phyloP scores from a whole-genome alignment of 2,329 filamentous ascomycete genomes.

The Malbranchea zuffiana region DNA sequence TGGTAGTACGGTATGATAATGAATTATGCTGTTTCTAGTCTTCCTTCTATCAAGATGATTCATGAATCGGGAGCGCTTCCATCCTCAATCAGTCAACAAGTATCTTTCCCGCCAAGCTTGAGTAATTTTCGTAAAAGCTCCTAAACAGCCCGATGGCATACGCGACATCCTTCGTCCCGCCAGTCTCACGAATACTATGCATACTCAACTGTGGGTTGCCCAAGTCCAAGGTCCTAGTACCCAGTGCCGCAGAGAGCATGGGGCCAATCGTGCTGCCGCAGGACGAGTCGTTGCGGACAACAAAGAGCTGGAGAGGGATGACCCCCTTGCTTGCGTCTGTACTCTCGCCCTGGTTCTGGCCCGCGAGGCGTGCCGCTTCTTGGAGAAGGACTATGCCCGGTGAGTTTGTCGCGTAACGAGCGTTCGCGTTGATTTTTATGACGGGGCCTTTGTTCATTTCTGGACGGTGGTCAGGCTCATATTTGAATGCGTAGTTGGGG shows the following conservation, averaged over 20 bases:
- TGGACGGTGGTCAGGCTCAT: constrained; percentile 80
- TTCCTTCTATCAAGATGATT: too few relatives aligned
- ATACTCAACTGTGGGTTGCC: constrained; percentile 92
- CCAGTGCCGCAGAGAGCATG: constrained; percentile 82
- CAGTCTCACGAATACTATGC: constrained; percentile 93
- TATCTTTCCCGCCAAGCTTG: constrained; percentile 70
- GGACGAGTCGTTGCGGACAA: constrained; percentile 87
- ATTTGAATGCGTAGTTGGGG: constrained; percentile 87
- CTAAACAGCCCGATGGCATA: constrained; percentile 78
- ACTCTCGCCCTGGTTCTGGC: constrained; percentile 37
- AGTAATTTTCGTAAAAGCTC: constrained; percentile 76
- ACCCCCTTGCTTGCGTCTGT: constrained; percentile 46
- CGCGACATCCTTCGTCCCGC: constrained; percentile 76
- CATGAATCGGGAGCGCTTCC: too few relatives aligned
- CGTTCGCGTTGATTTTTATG: constrained; percentile 97
- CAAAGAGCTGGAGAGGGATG: constrained; percentile 88
- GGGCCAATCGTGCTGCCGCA: constrained; percentile 96
- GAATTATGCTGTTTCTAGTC: too few relatives aligned
- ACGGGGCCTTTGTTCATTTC: constrained; percentile 95
- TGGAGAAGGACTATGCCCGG: constrained; percentile 88
- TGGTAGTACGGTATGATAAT: too few relatives aligned
- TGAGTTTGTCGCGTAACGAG: constrained; percentile 90
- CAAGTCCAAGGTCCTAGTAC: constrained; percentile 78
- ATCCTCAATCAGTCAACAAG: constrained; percentile 71
- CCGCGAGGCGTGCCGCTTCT: constrained; percentile 56